Percentiles rank a stretch among this genome's conserved stretches.
These are phyloP conservation scores for Sarcomyxa edulis DNA, from an alignment of 768 basidiomycete species.

Conservation along the genomic window DNA sequence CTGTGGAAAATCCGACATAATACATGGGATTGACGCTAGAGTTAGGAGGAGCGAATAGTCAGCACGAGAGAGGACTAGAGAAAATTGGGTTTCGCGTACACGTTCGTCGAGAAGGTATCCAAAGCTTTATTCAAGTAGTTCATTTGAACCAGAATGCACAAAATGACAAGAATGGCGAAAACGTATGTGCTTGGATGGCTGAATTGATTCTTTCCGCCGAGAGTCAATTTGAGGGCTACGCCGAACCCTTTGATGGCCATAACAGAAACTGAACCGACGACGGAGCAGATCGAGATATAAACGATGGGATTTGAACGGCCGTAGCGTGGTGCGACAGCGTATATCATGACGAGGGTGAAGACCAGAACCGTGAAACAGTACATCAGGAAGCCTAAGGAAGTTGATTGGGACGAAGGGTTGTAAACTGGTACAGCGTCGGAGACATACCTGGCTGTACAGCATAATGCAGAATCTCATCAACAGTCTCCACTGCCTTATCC, in stretches of 20 bases:
- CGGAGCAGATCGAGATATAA: conserved; percentile 94
- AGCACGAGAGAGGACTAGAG: not conserved
- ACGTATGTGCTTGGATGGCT: conserved; percentile 94
- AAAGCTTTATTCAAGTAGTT: conserved; percentile 98
- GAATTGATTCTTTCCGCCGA: conserved; percentile 93
- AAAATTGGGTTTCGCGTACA: conserved; percentile 49
- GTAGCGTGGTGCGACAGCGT: conserved; percentile 74
- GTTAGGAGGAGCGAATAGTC: not conserved
- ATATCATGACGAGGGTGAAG: conserved; percentile 84
- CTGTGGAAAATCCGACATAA: conserved; percentile 93
- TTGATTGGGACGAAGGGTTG: not conserved
- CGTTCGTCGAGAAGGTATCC: conserved; percentile 95
- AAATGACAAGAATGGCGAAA: conserved; percentile 75
- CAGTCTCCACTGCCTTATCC: conserved; percentile 88
- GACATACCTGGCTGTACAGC: conserved; percentile 86
- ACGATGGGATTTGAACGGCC: conserved; percentile 87
- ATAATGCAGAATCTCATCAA: conserved; percentile 89
- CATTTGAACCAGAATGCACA: conserved; percentile 91
- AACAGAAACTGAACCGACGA: conserved; percentile 94
- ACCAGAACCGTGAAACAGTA: conserved; percentile 85
- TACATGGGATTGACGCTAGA: conserved; percentile 94
- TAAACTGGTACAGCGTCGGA: not conserved
- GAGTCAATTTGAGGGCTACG: conserved; percentile 90
- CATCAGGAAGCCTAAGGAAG: conserved; percentile 72
- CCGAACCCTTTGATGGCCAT: conserved; percentile 99